Evolutionary conservation across 306 rosid genomes (phyloP).

Genomic region (Lathyrus tuberosus): DNA sequence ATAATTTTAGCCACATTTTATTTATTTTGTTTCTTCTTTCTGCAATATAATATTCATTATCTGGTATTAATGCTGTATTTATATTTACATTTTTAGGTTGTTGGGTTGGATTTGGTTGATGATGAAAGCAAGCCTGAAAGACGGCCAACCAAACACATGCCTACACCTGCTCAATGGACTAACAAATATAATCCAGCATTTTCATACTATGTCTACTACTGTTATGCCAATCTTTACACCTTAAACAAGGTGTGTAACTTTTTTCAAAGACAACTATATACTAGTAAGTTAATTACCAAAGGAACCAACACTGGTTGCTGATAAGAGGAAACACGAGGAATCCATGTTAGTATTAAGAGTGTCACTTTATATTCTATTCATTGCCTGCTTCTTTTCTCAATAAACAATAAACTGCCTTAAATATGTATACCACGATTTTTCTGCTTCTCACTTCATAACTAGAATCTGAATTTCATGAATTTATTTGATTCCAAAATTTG

Average conservation of each 20-base stretch:
- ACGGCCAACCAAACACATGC: constrained; percentile 99
- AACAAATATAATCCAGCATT: constrained; percentile 93
- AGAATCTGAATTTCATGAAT: not conserved
- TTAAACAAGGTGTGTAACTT: constrained; percentile 76
- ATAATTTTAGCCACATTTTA: constrained; percentile 6
- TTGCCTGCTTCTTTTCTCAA: constrained; percentile 23
- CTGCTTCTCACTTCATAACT: constrained; percentile 20
- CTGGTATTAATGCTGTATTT: constrained; percentile 1
- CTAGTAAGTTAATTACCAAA: not conserved
- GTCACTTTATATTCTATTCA: not conserved
- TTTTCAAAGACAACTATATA: not conserved
- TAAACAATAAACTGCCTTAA: constrained; percentile 6
- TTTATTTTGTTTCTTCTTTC: constrained; percentile 12
- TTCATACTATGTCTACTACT: constrained; percentile 92
- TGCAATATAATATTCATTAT: not conserved
- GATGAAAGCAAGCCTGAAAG: constrained; percentile 97
- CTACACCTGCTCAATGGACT: constrained; percentile 95
- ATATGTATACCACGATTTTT: constrained; percentile 2
- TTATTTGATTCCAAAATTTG: constrained; percentile 33
- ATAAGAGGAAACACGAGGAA: constrained; percentile 10
- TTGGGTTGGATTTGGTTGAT: constrained; percentile 95
- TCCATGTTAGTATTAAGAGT: not conserved
- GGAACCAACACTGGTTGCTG: constrained; percentile 22
- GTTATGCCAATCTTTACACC: constrained; percentile 92
- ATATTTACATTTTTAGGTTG: constrained; percentile 61